Conservation (phyloP, 1,284 basidiomycete species). For the Microstroma glucosiphilum region DNA sequence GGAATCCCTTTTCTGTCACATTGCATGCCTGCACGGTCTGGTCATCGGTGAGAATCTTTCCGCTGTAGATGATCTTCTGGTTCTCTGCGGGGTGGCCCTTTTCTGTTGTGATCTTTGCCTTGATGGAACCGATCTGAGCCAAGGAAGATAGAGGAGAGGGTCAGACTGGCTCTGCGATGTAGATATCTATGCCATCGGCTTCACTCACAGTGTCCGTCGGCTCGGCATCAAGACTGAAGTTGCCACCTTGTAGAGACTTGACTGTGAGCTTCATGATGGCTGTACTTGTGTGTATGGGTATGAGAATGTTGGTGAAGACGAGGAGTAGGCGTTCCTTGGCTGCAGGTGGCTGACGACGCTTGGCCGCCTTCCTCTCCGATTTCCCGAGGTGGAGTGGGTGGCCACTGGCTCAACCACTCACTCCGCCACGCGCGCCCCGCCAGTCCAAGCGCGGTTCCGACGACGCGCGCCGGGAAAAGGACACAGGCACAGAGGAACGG, state of each 20-base stretch:
- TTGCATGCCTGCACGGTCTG: slow-evolving; percentile 81
- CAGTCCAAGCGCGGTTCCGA: no score
- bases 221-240: slow-evolving; percentile 47
- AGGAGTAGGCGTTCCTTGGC: no score
- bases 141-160: neutral
- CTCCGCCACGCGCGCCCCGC: no score
- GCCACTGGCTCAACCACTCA: no score
- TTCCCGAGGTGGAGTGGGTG: no score
- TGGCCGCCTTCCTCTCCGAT: no score
- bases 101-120: slow-evolving; percentile 71
- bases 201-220: slow-evolving; percentile 34
- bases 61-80: slow-evolving; percentile 95
- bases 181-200: neutral
- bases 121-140: slow-evolving; percentile 62
- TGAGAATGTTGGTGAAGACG: no score
- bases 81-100: slow-evolving; percentile 68
- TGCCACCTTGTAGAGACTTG: slow-evolving; percentile 47
- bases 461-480: no score
- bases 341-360: no score
- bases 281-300: neutral
- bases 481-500: no score
- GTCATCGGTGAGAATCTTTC: slow-evolving; percentile 83
- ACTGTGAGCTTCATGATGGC: slow-evolving; percentile 45
- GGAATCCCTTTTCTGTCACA: slow-evolving; percentile 97
- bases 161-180: neutral